These are phyloP conservation scores for Emergomyces africanus DNA, from an alignment of 2,329 filamentous ascomycete genomes.

Conservation along the genomic window DNA sequence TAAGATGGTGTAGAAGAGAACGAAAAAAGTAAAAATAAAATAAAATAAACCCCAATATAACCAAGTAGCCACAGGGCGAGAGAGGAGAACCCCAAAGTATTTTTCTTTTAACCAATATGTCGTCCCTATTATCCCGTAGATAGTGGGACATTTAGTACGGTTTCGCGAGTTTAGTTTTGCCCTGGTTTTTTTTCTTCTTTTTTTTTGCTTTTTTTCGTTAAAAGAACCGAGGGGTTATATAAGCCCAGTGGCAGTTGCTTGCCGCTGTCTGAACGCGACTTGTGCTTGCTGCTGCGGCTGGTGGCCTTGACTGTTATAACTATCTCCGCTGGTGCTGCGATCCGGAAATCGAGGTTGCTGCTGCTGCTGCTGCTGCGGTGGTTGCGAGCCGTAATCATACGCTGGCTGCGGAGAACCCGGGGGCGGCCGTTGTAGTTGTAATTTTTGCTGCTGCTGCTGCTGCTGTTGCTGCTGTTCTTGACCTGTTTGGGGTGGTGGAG, in stretches of 20 bases:
- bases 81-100: not conserved
- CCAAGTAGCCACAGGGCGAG: not conserved
- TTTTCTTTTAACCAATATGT: not conserved
- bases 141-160: not conserved
- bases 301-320: slow-evolving; percentile 18
- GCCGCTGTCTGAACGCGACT: slow-evolving; percentile 25
- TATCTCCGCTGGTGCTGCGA: slow-evolving; percentile 17
- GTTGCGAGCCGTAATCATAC: slow-evolving; percentile 3
- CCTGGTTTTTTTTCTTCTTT: not conserved
- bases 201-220: not conserved
- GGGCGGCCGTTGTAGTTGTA: slow-evolving; percentile 19
- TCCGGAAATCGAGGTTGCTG: slow-evolving; percentile 8
- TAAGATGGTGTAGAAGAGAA: not conserved
- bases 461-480: not conserved
- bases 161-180: not conserved
- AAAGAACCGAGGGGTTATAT: not conserved
- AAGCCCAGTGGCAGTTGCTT: slow-evolving; percentile 4
- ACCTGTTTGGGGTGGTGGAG: not conserved
- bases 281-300: slow-evolving; percentile 20
- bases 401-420: slow-evolving; percentile 2
- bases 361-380: not conserved
- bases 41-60: not conserved
- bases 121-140: not conserved
- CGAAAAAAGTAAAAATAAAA: not conserved
- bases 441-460: too few species aligned